phyloP scores from a whole-genome alignment of 2,329 filamentous ascomycete species.

The Sporothrix schenckii region DNA sequence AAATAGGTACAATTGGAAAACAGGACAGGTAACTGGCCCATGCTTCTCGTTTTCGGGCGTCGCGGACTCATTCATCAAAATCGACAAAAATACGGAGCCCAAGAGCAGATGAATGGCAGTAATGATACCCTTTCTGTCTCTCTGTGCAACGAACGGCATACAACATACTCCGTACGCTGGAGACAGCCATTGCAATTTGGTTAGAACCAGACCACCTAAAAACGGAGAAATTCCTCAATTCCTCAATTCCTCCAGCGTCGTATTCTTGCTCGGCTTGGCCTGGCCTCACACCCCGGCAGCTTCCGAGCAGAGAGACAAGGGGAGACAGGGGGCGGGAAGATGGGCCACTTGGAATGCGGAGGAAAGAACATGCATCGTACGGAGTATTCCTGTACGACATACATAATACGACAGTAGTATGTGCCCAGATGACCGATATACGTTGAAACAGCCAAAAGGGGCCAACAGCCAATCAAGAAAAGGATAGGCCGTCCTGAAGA shows the following conservation, averaged over 20 bases:
- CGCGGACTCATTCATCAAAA: too few species aligned
- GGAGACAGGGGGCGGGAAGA: neutral
- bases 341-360: neutral
- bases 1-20: too few species aligned
- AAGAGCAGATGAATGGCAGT: too few species aligned
- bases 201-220: neutral
- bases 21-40: too few species aligned
- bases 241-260: neutral
- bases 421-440: too few species aligned
- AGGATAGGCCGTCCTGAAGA: neutral
- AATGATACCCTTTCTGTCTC: too few species aligned
- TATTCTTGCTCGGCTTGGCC: neutral
- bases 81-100: too few species aligned
- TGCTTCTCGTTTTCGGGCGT: too few species aligned
- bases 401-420: too few species aligned
- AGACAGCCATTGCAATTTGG: too few species aligned
- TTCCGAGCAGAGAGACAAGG: neutral
- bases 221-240: too few species aligned
- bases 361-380: neutral
- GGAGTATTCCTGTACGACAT: too few species aligned
- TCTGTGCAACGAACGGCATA: neutral
- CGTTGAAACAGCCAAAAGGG: neutral
- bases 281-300: constrained; percentile 15
- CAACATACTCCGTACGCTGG: neutral
- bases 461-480: constrained; percentile 8